These are phyloP conservation scores for Penicillium cosmopolitanum DNA, from an alignment of 495 filamentous ascomycete species.

Conservation along the genomic window DNA sequence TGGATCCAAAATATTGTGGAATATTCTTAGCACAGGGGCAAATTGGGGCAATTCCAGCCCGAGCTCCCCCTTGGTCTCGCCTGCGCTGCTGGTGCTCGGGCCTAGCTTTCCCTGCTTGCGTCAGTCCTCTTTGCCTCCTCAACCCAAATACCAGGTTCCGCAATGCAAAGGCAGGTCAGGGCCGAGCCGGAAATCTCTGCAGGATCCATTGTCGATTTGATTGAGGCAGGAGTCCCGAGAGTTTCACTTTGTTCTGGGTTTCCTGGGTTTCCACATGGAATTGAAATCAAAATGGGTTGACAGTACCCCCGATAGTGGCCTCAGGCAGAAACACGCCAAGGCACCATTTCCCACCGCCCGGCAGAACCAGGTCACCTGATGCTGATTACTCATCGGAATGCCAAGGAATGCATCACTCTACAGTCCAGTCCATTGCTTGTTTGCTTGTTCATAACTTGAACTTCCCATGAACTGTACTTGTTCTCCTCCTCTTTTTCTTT, in stretches of 20 bases:
- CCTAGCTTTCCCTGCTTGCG: constrained; percentile 4
- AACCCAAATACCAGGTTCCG: neutral
- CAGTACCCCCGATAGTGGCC: neutral
- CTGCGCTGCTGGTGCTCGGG: neutral
- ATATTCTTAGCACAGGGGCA: constrained; percentile 6
- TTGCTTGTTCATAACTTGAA: too few species aligned
- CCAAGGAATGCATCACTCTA: too few species aligned
- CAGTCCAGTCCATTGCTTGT: too few species aligned
- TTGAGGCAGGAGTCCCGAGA: constrained; percentile 3
- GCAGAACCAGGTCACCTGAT: neutral
- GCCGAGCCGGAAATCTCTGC: neutral
- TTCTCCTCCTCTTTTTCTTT: too few species aligned
- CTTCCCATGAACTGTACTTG: too few species aligned
- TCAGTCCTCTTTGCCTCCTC: constrained; percentile 2
- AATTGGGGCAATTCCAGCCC: constrained; percentile 2
- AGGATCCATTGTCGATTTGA: neutral
- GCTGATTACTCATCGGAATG: too few species aligned
- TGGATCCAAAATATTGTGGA: neutral
- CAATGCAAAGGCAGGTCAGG: neutral
- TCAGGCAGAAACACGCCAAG: neutral
- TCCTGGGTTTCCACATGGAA: neutral
- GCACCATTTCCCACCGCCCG: neutral
- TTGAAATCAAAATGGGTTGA: neutral
- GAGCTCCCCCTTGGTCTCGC: neutral
- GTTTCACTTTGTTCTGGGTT: neutral